Base-by-base conservation (phyloP, 176 grass and related monocot genomes). In the Cocos nucifera region DNA sequence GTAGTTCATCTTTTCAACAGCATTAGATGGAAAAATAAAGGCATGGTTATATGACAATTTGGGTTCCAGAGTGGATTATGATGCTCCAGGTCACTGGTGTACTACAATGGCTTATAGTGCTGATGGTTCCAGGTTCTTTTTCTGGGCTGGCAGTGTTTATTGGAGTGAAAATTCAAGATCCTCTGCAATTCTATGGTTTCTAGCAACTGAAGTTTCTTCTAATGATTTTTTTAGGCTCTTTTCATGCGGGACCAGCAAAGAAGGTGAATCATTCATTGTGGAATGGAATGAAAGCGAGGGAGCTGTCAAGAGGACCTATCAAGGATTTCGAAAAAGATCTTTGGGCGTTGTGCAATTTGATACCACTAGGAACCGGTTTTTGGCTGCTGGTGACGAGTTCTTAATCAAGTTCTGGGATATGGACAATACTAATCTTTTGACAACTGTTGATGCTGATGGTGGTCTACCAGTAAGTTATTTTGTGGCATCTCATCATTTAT, bases 201-300 rank as follows among this genome's bases (percentile, higher is more conserved):
- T 44, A 14, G 9, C 9, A 14, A 44, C 35, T 44, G 35, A 44
- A 44, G 8, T 44, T 44, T 44, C 35, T 44, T 44, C 35, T 44
- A 44, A 44, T 6, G 19, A 9, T 16, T 48, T n/a, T 19, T 24
- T 39, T 75, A 98, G 93, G 77, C 62, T 98, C n/a, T 98, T 98
- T 77, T 98, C 94, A 54, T 98, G 94, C 63, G 94, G 94, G 19
- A 98, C 94, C 48, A 98, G 94, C 85, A 98, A 98, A 73, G 94
- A 98, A 18, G 93, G 93, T n/a, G 93, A 98, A 78, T 88, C 93
- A 65, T 83, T 75, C 65, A 76, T 98, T 69, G 93, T 98, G 61
- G 93, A 98, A 71, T 98, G 93, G 93, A 98, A 98, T 85, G 93
- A 98, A 69, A 98, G 84, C 22, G 93, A 98, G 77, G 93, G 93